phyloP scores from a whole-genome alignment of 2,329 filamentous ascomycete genomes.

The Fusarium sp. region DNA sequence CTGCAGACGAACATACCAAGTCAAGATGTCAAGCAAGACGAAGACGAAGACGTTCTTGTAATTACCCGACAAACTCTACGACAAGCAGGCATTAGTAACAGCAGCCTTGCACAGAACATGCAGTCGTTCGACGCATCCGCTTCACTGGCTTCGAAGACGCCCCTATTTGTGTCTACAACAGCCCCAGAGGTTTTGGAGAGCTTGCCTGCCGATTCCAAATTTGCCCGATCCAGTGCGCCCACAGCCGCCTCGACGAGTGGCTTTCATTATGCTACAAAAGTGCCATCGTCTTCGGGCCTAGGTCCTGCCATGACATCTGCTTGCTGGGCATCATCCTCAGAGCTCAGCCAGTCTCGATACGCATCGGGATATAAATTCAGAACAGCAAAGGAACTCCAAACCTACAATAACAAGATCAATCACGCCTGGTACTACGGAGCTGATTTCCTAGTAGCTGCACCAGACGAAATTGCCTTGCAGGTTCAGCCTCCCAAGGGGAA shows the following conservation, averaged over 20 bases:
- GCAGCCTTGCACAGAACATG: slow-evolving; percentile 19
- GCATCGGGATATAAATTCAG: slow-evolving; percentile 36
- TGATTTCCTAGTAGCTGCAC: slow-evolving; percentile 51
- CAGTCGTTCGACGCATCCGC: slow-evolving; percentile 8
- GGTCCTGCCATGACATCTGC: slow-evolving; percentile 1
- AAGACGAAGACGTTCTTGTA: slow-evolving; percentile 43
- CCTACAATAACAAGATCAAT: slow-evolving; percentile 49
- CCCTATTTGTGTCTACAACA: background rate
- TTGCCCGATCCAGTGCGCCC: background rate
- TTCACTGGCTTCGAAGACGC: slow-evolving; percentile 4
- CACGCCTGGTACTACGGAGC: slow-evolving; percentile 57
- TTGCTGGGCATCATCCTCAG: slow-evolving; percentile 16
- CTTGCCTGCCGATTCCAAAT: slow-evolving; percentile 4
- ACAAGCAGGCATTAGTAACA: slow-evolving; percentile 41
- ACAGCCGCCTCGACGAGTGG: background rate
- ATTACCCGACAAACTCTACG: slow-evolving; percentile 41
- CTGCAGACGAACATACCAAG: slow-evolving; percentile 45
- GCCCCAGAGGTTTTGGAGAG: background rate
- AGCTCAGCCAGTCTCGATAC: slow-evolving; percentile 14
- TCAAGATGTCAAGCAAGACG: slow-evolving; percentile 44
- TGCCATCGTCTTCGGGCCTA: slow-evolving; percentile 17
- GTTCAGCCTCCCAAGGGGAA: slow-evolving; percentile 49
- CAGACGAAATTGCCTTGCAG: slow-evolving; percentile 44
- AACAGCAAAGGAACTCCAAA: slow-evolving; percentile 41
- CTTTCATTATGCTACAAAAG: background rate